These are phyloP conservation scores for Neurospora cerealis DNA, from an alignment of 495 filamentous ascomycete species.

Conservation along the genomic window DNA sequence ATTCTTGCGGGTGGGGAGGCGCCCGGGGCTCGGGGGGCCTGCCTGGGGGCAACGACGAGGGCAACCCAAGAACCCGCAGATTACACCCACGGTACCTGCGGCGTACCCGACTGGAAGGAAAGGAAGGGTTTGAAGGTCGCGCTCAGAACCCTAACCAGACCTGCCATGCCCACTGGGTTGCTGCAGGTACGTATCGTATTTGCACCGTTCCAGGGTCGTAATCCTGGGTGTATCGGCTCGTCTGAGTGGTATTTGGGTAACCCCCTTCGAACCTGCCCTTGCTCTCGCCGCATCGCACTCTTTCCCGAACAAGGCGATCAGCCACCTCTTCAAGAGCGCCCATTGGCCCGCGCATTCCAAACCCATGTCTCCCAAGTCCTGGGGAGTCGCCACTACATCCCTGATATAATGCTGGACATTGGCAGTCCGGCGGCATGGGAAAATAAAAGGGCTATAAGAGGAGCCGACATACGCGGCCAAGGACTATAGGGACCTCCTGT, in stretches of 20 bases:
- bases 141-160: neutral
- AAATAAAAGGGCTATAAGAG: neutral
- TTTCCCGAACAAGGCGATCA: neutral
- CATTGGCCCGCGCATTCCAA: neutral
- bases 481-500: neutral
- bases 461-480: neutral
- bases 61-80: neutral
- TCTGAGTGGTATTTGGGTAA: neutral
- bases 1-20: neutral
- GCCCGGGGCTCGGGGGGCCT: neutral
- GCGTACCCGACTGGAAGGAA: neutral
- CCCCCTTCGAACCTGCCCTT: neutral
- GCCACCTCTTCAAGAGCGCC: neutral
- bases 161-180: neutral
- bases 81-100: neutral
- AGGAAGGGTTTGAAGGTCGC: neutral
- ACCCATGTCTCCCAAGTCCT: neutral
- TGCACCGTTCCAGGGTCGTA: neutral
- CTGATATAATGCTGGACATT: neutral
- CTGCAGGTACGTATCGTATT: neutral
- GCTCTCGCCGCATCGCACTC: neutral
- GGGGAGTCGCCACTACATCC: neutral
- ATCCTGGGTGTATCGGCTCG: neutral
- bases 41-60: neutral
- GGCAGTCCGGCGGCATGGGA: neutral